A percentile compares a stretch with the other conserved stretches of the same genome.
Conservation (phyloP, 2,329 filamentous ascomycete species). For the Botryotinia calthae region DNA sequence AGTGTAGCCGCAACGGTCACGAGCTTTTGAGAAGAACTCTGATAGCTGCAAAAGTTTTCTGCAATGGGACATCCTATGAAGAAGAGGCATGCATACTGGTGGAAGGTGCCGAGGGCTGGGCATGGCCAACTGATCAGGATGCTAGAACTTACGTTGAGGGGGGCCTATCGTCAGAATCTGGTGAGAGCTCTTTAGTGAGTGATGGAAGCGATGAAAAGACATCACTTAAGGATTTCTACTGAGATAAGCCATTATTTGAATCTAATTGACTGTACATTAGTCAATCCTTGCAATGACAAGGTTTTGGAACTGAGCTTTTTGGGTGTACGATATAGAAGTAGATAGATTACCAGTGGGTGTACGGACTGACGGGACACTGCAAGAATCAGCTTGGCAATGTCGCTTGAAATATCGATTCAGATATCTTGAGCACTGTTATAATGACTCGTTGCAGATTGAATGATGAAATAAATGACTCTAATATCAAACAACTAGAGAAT, state of each 20-base stretch:
- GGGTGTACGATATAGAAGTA: not conserved
- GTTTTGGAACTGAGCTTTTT: not conserved
- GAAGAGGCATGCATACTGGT: constrained; percentile 28
- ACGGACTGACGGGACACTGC: not conserved
- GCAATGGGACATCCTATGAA: constrained; percentile 23
- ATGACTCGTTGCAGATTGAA: not conserved
- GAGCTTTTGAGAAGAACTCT: constrained; percentile 28
- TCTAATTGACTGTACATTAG: not conserved
- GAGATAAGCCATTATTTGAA: not conserved
- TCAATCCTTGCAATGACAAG: not conserved
- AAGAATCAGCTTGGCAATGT: not conserved
- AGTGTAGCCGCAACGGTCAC: constrained; percentile 26
- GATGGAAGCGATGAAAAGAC: not conserved
- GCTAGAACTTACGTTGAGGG: constrained; percentile 12
- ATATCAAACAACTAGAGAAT: no score
- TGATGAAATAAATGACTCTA: not conserved
- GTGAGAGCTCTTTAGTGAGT: not conserved
- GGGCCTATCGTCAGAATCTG: not conserved
- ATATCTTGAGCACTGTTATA: not conserved
- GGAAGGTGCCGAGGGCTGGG: constrained; percentile 30
- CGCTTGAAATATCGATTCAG: no score
- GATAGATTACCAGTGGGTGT: not conserved
- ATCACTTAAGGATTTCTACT: not conserved
- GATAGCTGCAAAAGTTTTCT: constrained; percentile 30
- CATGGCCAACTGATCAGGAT: constrained; percentile 35